Evolutionary conservation across 768 basidiomycete species (phyloP).

Genomic region (Clavaria fumosa): DNA sequence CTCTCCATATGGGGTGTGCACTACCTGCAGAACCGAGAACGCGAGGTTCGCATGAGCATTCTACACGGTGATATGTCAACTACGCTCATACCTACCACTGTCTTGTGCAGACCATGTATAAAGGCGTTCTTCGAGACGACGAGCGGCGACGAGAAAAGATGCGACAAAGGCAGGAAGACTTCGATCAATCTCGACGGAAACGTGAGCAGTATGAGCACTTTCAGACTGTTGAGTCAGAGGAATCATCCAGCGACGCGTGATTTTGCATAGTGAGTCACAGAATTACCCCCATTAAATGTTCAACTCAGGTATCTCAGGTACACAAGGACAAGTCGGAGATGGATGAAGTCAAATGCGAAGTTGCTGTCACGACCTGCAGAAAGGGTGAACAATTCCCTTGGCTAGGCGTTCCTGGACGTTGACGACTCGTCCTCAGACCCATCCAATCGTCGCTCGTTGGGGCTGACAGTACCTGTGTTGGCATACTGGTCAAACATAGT

Average conservation of each 20-base stretch:
- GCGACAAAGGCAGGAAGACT: conserved; percentile 45
- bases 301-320: no score
- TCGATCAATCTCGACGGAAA: conserved; percentile 45
- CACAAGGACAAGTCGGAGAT: no score
- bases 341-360: no score
- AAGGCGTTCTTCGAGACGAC: conserved; percentile 82
- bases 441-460: no score
- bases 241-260: neutral
- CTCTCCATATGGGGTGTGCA: conserved; percentile 84
- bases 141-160: conserved; percentile 62
- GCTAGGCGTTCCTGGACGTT: no score
- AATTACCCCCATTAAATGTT: neutral
- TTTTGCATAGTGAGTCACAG: neutral
- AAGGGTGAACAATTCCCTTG: no score
- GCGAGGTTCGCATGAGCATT: conserved; percentile 40
- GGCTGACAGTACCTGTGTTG: no score
- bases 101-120: conserved; percentile 65
- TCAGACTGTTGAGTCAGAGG: conserved; percentile 20
- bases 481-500: no score
- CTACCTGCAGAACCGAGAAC: conserved; percentile 69
- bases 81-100: conserved; percentile 1
- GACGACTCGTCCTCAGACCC: no score
- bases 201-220: conserved; percentile 48
- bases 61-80: conserved; percentile 2
- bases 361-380: no score